These are phyloP conservation scores for Solanum chacoense DNA, from an alignment of 305 asterid species.

Conservation along the genomic window DNA sequence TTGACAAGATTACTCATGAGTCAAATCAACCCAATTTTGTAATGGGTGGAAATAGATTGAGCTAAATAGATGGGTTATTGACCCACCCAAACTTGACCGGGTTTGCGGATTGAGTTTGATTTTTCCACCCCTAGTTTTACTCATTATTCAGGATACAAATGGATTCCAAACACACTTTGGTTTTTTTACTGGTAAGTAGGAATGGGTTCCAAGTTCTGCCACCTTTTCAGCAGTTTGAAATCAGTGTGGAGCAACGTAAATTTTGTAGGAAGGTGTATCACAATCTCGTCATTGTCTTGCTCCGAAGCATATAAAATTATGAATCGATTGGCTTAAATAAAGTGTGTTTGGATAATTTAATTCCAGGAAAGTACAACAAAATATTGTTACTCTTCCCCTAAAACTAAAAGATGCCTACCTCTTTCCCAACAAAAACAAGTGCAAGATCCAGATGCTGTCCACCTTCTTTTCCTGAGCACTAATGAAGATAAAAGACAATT, in stretches of 20 bases:
- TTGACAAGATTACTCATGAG: not conserved
- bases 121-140: not conserved
- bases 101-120: not conserved
- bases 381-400: not conserved
- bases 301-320: not conserved
- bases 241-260: not conserved
- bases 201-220: not conserved
- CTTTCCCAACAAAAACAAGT: constrained; percentile 67
- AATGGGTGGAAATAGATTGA: not conserved
- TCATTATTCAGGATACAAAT: not conserved
- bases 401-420: constrained; percentile 34
- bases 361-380: not conserved
- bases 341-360: not conserved
- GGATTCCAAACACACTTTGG: not conserved
- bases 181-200: not conserved
- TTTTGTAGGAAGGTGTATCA: not conserved
- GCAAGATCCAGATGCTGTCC: constrained; percentile 53
- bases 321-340: not conserved
- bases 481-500: constrained; percentile 17
- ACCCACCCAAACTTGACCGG: not conserved
- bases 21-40: not conserved
- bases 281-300: not conserved
- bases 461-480: constrained; percentile 60
- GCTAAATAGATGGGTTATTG: not conserved
- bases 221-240: not conserved